A percentile compares a stretch with the other conserved stretches of the same genome.
Evolutionary conservation across 129 eudicot genomes (phyloP).

Genomic region (Sambucus nigra): DNA sequence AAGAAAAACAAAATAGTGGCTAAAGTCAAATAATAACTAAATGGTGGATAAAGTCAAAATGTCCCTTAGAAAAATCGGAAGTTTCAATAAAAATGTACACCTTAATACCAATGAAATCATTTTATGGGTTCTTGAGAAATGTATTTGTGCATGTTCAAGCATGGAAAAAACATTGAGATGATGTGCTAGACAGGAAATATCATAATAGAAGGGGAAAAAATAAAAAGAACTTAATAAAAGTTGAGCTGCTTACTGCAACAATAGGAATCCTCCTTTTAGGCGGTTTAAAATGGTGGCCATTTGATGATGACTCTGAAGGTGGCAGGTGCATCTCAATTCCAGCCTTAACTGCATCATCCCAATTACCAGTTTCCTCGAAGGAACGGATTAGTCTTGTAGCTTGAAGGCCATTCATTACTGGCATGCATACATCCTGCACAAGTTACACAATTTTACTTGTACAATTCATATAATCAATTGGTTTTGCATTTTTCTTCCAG

Average conservation of each 20-base stretch:
- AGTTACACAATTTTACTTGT: not conserved
- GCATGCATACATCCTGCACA: slow-evolving; percentile 95
- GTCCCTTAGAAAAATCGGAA: too few species aligned
- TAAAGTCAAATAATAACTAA: too few species aligned
- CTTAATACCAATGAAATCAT: too few species aligned
- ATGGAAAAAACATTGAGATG: too few species aligned
- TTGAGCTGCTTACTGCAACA: slow-evolving; percentile 47
- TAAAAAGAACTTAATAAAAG: slow-evolving; percentile 1
- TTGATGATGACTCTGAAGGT: slow-evolving; percentile 15
- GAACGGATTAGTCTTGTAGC: slow-evolving; percentile 87
- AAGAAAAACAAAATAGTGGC: too few species aligned
- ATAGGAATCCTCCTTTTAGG: slow-evolving; percentile 47
- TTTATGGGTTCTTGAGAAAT: too few species aligned
- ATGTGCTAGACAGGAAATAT: too few species aligned
- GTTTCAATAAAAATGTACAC: too few species aligned
- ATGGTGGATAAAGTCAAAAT: too few species aligned
- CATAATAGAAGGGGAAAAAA: too few species aligned
- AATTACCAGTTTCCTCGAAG: slow-evolving; percentile 72
- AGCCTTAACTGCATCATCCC: slow-evolving; percentile 80
- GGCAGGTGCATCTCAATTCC: slow-evolving; percentile 50
- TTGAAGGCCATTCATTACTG: slow-evolving; percentile 89
- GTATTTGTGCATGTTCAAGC: too few species aligned
- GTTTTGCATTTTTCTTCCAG: too few species aligned
- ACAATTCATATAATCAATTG: not conserved
- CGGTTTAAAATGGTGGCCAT: slow-evolving; percentile 5